phyloP scores from a whole-genome alignment of 2,329 filamentous ascomycete genomes.

The Furcasterigmium sp. region DNA sequence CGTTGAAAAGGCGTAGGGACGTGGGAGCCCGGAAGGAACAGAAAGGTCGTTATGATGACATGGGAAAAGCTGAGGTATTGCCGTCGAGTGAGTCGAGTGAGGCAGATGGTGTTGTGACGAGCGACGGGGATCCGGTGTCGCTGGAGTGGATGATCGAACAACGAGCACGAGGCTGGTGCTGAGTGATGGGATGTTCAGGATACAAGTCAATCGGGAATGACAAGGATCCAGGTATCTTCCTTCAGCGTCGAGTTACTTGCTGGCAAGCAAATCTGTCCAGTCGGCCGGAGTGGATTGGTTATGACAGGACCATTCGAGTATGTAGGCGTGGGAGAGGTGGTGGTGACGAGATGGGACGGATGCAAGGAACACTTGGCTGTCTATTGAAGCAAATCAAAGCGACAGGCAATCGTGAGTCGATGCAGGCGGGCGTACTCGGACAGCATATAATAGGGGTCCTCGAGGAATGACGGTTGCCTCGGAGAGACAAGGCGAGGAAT shows the following conservation, averaged over 20 bases:
- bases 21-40: constrained; percentile 17
- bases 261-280: constrained; percentile 13
- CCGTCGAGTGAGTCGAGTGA: constrained; percentile 1
- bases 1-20: constrained; percentile 11
- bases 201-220: background rate
- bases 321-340: background rate
- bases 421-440: too few relatives aligned
- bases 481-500: background rate
- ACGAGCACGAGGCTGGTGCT: background rate
- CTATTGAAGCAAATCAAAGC: background rate
- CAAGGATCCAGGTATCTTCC: constrained; percentile 5
- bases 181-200: constrained; percentile 2
- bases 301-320: constrained; percentile 11
- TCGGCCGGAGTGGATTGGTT: constrained; percentile 9
- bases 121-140: background rate
- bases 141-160: background rate
- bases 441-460: background rate
- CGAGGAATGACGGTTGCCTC: background rate
- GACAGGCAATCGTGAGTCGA: background rate
- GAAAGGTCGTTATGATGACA: constrained; percentile 39
- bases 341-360: background rate
- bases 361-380: too few relatives aligned
- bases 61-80: constrained; percentile 16
- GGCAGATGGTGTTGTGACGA: constrained; percentile 3
- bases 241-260: constrained; percentile 11